Evolutionary conservation across 73 alveolate genomes (phyloP), one percentile per base, ranked within the genome.

Genomic region (Uronychia setigera): DNA sequence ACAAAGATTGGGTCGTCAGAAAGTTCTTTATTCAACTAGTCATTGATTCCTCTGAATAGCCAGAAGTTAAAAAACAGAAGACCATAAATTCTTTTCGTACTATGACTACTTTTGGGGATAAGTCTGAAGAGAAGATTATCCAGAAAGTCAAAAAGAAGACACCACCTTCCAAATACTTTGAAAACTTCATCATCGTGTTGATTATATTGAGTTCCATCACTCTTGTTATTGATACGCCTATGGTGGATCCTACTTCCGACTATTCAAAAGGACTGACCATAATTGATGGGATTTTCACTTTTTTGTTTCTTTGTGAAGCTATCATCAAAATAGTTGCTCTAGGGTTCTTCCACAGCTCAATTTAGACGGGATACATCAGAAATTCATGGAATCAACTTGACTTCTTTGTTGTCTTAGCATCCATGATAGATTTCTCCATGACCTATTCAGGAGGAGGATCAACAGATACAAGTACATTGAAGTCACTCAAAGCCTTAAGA

Each of bases 401-500:
- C 35, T 84, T 84, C 74, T 58, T 33, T 26, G 91, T 84, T 5
- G 91, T 84, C 28, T 0, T 78, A 26, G 77, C 86, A 5, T 26
- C 58, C 19, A 1, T 76, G 46, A 27, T 32, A 5, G 81, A 76
- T 76, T 31, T 76, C 5, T 26, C 31, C 59, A 29, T 76, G 29
- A 32, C 59, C 1, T 29, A 1, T 25, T 1, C 30, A 29, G 84
- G 78, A 74, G 78, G 60, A 32, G 31, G 30, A 5, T 32, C 86
- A 13, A 76, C 58, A 58, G 27, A 30, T 26, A 59, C 74, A 60
- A 60, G 76, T 31, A 31, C 81, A 9, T 59, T 78, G 28, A 84
- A 84, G 33, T 35, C 85, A 26, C 81, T 89, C 1, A 89, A 89
- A 46, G 90, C 95, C 26, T 35, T 89, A 26, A 83, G 95, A 84